These are phyloP conservation scores for Penicillium soppii DNA, from an alignment of 495 filamentous ascomycete species.

Conservation along the genomic window DNA sequence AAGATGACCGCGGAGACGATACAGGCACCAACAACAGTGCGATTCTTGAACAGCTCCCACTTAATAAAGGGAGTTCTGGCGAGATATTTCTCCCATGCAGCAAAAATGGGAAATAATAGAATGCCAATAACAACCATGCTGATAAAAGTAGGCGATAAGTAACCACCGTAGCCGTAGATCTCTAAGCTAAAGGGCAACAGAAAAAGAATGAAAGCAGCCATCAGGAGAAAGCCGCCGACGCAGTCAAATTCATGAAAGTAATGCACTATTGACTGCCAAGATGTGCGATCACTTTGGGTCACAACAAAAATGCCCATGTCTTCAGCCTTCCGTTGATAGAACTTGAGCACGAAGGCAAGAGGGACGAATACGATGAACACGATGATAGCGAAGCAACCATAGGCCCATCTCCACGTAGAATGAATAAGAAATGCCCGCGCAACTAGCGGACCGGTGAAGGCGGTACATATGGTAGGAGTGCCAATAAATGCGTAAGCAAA, in stretches of 20 bases:
- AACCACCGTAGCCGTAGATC: constrained; percentile 45
- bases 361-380: constrained; percentile 52
- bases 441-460: constrained; percentile 34
- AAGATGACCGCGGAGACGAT: constrained; percentile 53
- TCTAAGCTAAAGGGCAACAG: constrained; percentile 62
- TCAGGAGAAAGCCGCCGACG: constrained; percentile 58
- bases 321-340: constrained; percentile 59
- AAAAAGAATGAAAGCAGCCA: constrained; percentile 59
- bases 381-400: constrained; percentile 60
- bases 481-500: constrained; percentile 58
- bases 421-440: constrained; percentile 45
- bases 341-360: constrained; percentile 47
- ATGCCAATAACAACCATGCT: constrained; percentile 57
- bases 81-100: constrained; percentile 55
- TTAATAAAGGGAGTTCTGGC: constrained; percentile 60
- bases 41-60: constrained; percentile 57
- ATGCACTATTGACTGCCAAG: constrained; percentile 45
- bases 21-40: constrained; percentile 65
- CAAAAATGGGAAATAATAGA: constrained; percentile 54
- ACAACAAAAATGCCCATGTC: constrained; percentile 34
- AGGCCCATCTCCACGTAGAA: constrained; percentile 61
- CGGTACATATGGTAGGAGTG: constrained; percentile 58
- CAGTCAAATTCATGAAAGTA: constrained; percentile 63
- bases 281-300: constrained; percentile 41
- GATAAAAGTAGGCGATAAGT: constrained; percentile 54